Evolutionary conservation across 306 rosid genomes (phyloP), one percentile per base, ranked within the genome.

Genomic region (Comarum palustre): DNA sequence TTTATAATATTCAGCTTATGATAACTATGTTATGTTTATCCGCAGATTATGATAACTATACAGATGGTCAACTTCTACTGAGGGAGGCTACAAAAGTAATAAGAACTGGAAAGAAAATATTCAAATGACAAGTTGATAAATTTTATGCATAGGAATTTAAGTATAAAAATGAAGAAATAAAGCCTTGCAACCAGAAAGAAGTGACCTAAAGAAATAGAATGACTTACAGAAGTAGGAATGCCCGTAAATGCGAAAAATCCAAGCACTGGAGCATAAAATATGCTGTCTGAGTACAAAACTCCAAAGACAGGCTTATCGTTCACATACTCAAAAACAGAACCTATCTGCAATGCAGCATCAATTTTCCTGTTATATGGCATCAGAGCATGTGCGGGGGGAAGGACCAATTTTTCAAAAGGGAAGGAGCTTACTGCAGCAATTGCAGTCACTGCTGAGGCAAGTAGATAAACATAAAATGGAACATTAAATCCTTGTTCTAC

Each of bases 211-310:
- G 46, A 76, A 42, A 20, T 9, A 60, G 47, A 39, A 52, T 55
- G 73, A 77, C 84, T 89, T 83, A 91, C 99, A 69, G 99, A 85
- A 66, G 86, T 61, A 46, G 97, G 99, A 83, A 90, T 81, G 79
- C 99, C 97, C 3, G 99, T 88, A 63, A 95, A 70, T 63, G 90
- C 82, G 52, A 95, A 95, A 61, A 95, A 95, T 20, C 96, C 99
- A 66, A 95, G 97, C 86, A 95, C 46, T 29, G 97, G 99, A 76
- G 88, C 89, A 78, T 95, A 95, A 34, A 95, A 91, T 25, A 87
- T 68, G 73, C 96, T 91, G 81, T 95, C 97, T 1, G 96, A 80
- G 46, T 73, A 54, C 77, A 95, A 77, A 68, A 91, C 68, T 57
- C 99, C 99, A 41, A 95, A 95, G 9, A 91, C 96, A 2, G 97